Evolutionary conservation across 2,329 filamentous ascomycete species (phyloP).

Genomic region (Pyrenochaeta sp.): DNA sequence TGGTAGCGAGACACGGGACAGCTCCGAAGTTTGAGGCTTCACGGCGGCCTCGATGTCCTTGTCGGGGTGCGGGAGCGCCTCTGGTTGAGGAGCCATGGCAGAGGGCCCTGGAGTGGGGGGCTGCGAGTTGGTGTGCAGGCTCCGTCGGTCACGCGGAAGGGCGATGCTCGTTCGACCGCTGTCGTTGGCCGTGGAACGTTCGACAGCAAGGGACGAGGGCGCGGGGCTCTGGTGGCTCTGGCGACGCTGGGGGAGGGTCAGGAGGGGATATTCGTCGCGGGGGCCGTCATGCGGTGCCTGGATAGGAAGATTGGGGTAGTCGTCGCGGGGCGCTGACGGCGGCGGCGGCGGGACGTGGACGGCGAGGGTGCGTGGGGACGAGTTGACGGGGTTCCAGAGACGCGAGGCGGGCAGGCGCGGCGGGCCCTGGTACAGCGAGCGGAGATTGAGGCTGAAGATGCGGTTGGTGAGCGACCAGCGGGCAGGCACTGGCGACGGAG

Average conservation of each 20-base stretch:
- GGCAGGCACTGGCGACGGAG: conserved; percentile 37
- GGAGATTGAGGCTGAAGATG: conserved; percentile 49
- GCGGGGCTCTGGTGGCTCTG: conserved; percentile 59
- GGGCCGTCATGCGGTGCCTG: conserved; percentile 45
- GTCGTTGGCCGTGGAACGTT: conserved; percentile 54
- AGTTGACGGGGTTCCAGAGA: conserved; percentile 69
- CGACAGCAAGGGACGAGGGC: conserved; percentile 46
- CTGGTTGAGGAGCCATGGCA: conserved; percentile 34
- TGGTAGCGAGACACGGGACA: conserved; percentile 36
- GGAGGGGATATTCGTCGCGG: conserved; percentile 63
- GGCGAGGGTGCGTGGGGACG: conserved; percentile 59
- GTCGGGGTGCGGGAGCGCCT: conserved; percentile 16
- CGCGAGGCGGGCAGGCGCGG: conserved; percentile 57
- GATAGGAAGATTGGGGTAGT: conserved; percentile 55
- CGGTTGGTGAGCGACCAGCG: conserved; percentile 54
- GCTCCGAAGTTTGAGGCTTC: conserved; percentile 9
- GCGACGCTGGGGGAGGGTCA: conserved; percentile 66
- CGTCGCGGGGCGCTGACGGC: conserved; percentile 53
- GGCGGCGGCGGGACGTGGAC: conserved; percentile 49
- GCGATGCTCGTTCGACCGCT: conserved; percentile 59
- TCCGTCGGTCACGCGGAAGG: conserved; percentile 53
- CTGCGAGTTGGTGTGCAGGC: conserved; percentile 32
- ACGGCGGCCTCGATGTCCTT: conserved; percentile 39
- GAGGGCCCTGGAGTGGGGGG: conserved; percentile 32
- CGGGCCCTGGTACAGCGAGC: conserved; percentile 33